These are phyloP conservation scores for Orobanche coerulescens DNA, from an alignment of 257 asterid genomes.

Conservation along the genomic window DNA sequence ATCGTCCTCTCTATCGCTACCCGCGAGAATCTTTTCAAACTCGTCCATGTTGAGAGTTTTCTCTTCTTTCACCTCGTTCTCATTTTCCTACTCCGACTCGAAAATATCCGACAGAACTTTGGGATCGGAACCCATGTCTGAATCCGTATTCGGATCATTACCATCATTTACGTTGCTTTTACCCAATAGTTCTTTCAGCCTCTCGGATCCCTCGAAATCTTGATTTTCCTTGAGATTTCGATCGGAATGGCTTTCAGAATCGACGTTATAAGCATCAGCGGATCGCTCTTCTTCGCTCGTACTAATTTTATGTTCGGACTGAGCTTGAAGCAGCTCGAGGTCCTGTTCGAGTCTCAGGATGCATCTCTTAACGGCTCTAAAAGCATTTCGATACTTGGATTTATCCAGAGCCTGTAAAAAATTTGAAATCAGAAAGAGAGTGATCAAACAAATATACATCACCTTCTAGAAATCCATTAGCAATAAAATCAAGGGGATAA, in stretches of 20 bases:
- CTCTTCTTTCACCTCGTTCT: slow-evolving; percentile 36
- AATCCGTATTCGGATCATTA: slow-evolving; percentile 30
- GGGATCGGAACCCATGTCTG: slow-evolving; percentile 52
- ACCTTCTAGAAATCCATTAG: slow-evolving; percentile 3
- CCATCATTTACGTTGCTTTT: slow-evolving; percentile 32
- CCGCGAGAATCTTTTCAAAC: slow-evolving; percentile 58
- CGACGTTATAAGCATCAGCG: slow-evolving; percentile 24
- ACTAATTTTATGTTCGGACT: slow-evolving; percentile 35
- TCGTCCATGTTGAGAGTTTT: slow-evolving; percentile 59
- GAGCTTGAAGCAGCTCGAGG: slow-evolving; percentile 68
- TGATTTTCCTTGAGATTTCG: slow-evolving; percentile 32
- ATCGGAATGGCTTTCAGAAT: slow-evolving; percentile 21
- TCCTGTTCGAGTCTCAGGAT: slow-evolving; percentile 89
- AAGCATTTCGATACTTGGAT: slow-evolving; percentile 79
- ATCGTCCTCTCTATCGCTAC: slow-evolving; percentile 32
- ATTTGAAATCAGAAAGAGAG: background rate
- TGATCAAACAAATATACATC: slow-evolving; percentile 5
- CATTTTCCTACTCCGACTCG: slow-evolving; percentile 64
- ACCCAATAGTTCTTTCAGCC: slow-evolving; percentile 51
- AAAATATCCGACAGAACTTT: slow-evolving; percentile 82
- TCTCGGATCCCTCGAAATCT: slow-evolving; percentile 45
- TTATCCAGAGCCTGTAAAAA: slow-evolving; percentile 85
- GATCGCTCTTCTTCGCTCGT: slow-evolving; percentile 25
- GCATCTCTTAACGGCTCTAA: slow-evolving; percentile 67
- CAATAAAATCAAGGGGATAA: background rate